These are phyloP conservation scores for Colletotrichum sp. DNA, from an alignment of 2,329 filamentous ascomycete species.

Conservation along the genomic window DNA sequence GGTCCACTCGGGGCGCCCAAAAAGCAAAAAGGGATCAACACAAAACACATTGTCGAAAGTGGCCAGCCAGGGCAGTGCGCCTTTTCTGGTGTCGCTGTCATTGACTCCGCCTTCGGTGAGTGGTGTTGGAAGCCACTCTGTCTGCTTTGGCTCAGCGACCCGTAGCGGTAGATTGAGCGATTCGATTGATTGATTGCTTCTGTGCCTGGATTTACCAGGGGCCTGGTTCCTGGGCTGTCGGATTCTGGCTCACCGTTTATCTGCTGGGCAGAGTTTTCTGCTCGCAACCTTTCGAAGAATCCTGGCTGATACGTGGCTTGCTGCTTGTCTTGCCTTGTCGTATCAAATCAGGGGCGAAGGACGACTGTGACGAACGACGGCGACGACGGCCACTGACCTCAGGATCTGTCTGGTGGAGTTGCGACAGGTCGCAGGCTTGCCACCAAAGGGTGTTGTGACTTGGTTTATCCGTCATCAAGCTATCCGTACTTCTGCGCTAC, in stretches of 20 bases:
- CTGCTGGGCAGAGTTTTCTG: neutral
- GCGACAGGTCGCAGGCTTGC: neutral
- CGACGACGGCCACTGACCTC: neutral
- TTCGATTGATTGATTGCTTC: neutral
- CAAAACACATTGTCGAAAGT: neutral
- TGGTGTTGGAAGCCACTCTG: neutral
- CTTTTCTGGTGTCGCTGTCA: neutral
- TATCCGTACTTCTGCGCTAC: neutral
- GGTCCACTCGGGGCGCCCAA: neutral
- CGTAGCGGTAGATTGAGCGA: neutral
- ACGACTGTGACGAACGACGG: neutral
- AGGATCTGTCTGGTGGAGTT: neutral
- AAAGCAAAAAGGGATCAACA: neutral
- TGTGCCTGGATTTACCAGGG: neutral
- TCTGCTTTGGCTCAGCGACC: neutral
- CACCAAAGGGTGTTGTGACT: neutral
- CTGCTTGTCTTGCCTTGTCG: neutral
- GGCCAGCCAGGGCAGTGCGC: neutral
- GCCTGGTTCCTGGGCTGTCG: slow-evolving; percentile 7
- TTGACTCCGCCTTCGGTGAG: neutral
- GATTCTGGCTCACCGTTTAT: neutral
- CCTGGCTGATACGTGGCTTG: neutral
- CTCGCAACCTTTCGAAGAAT: neutral
- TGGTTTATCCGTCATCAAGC: neutral
- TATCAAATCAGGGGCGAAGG: neutral